These are phyloP conservation scores for Penicillium sp. DNA, from an alignment of 2,329 filamentous ascomycete species.

Conservation along the genomic window DNA sequence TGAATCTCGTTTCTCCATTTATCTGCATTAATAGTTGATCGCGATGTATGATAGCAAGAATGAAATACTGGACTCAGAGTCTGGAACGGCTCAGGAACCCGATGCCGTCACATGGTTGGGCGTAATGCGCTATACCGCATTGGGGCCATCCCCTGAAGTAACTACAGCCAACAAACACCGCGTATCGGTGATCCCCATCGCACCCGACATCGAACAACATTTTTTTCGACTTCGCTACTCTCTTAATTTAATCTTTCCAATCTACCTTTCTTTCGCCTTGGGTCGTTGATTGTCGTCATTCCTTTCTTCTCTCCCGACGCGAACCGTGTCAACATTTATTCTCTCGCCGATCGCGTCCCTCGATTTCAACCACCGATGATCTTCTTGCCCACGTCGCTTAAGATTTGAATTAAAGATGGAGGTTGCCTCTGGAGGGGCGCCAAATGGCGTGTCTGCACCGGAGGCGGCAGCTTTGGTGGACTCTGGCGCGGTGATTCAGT, in stretches of 20 bases:
- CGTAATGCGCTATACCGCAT: constrained; percentile 15
- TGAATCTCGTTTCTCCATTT: background rate
- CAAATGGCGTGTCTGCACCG: constrained; percentile 33
- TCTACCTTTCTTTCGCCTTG: constrained; percentile 1
- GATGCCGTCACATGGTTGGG: constrained; percentile 19
- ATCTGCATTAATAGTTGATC: no score
- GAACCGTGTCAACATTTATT: constrained; percentile 17
- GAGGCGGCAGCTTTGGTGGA: constrained; percentile 48
- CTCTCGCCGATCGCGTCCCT: constrained; percentile 13
- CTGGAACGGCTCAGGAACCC: constrained; percentile 12
- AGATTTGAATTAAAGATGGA: constrained; percentile 31
- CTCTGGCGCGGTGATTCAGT: constrained; percentile 63
- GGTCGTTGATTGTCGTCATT: background rate
- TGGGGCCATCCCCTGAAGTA: constrained; percentile 22
- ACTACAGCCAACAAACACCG: constrained; percentile 19
- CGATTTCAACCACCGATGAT: constrained; percentile 30
- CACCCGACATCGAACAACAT: constrained; percentile 4
- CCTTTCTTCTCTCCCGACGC: constrained; percentile 9
- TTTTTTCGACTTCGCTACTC: constrained; percentile 10
- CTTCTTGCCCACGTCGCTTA: constrained; percentile 19
- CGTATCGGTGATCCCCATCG: constrained; percentile 15
- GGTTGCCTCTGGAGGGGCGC: constrained; percentile 33
- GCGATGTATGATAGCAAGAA: background rate
- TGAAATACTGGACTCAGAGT: background rate
- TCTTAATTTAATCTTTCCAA: constrained; percentile 17